Evolutionary conservation across 2,329 filamentous ascomycete genomes (phyloP).

Genomic region (Sclerotinia subarctica): DNA sequence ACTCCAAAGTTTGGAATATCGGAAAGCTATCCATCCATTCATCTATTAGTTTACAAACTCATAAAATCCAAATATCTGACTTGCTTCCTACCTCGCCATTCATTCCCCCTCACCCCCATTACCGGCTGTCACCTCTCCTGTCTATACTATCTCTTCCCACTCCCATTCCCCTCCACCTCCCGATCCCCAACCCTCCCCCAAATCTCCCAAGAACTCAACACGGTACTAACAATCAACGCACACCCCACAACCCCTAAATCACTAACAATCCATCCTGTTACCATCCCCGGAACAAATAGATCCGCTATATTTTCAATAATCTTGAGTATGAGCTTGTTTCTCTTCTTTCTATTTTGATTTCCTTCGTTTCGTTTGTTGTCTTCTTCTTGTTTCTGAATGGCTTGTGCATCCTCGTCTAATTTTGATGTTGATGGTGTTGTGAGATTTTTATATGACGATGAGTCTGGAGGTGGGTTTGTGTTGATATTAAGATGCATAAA

Average conservation of each 20-base stretch:
- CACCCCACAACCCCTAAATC: conserved; percentile 52
- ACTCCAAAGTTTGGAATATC: too few relatives aligned
- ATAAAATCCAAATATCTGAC: too few relatives aligned
- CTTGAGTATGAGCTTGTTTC: conserved; percentile 2
- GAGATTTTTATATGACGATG: neutral
- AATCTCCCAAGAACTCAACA: conserved; percentile 57
- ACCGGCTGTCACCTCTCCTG: too few relatives aligned
- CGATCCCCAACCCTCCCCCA: conserved; percentile 50
- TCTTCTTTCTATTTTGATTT: neutral
- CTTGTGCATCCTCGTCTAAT: neutral
- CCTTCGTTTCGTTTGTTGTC: neutral
- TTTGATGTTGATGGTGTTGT: neutral
- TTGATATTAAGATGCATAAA: neutral
- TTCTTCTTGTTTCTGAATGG: neutral
- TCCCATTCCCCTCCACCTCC: too few relatives aligned
- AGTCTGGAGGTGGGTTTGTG: accelerated
- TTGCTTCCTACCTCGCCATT: too few relatives aligned
- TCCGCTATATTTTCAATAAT: conserved; percentile 59
- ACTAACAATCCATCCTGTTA: conserved; percentile 58
- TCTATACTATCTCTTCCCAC: neutral
- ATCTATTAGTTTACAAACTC: too few relatives aligned
- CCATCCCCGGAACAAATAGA: conserved; percentile 56
- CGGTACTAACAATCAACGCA: conserved; percentile 59
- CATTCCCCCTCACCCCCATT: too few relatives aligned
- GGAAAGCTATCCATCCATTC: too few relatives aligned